Percentiles rank a stretch among this genome's conserved stretches.
Evolutionary conservation across 2,329 filamentous ascomycete genomes (phyloP).

Genomic region (Aspergillus sp.): DNA sequence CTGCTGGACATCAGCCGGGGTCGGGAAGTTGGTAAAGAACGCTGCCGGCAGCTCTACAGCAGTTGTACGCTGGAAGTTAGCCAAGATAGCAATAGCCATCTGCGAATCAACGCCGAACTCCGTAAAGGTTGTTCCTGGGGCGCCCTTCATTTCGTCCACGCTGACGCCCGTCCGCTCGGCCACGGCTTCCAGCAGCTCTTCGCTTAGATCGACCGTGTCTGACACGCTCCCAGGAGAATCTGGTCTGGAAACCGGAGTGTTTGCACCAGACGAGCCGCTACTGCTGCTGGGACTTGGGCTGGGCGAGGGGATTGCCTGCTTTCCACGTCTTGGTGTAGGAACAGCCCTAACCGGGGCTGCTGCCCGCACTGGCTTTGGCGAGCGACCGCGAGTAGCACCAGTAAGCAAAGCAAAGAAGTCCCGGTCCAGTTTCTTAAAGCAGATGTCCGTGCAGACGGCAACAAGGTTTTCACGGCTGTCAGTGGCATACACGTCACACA

Average conservation of each 20-base stretch:
- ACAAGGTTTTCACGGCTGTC: conserved; percentile 12
- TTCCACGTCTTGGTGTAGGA: neutral
- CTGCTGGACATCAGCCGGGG: neutral
- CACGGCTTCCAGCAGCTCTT: conserved; percentile 27
- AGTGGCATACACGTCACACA: conserved; percentile 59
- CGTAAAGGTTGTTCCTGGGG: neutral
- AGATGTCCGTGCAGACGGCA: neutral
- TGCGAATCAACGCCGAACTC: conserved; percentile 7
- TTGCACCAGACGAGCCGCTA: neutral
- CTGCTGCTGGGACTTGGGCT: neutral
- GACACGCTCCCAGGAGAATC: neutral
- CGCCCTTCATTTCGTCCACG: neutral
- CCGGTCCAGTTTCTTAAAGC: conserved; percentile 10
- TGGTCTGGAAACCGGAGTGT: neutral
- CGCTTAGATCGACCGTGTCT: neutral
- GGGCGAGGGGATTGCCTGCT: neutral
- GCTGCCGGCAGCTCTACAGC: neutral
- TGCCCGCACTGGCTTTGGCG: neutral
- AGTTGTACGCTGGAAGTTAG: neutral
- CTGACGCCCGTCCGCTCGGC: conserved; percentile 19
- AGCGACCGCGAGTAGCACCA: neutral
- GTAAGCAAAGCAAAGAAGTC: conserved; percentile 2
- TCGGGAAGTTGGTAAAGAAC: conserved; percentile 7
- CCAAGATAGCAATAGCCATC: conserved; percentile 9
- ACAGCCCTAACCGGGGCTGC: neutral